Percentiles rank a stretch among this genome's conserved stretches.
phyloP scores from a whole-genome alignment of 768 basidiomycete species.

The Lactifluus volemus region DNA sequence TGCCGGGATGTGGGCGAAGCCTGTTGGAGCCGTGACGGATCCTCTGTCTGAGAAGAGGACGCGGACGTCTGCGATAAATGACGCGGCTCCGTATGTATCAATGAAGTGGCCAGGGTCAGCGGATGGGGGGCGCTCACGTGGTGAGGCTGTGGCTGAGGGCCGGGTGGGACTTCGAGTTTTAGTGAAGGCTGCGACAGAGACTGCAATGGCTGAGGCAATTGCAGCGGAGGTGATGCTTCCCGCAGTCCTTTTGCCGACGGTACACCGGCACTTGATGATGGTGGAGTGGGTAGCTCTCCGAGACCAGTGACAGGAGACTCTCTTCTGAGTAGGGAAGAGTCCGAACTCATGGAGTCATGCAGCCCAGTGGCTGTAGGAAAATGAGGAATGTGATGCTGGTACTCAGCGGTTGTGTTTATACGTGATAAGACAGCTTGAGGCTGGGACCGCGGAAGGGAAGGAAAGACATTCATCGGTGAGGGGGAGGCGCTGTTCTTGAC shows the following conservation, averaged over 20 bases:
- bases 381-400: slow-evolving; percentile 4
- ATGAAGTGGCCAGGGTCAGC: neutral
- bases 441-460: slow-evolving; percentile 8
- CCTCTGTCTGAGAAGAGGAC: slow-evolving; percentile 3
- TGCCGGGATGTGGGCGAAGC: slow-evolving; percentile 18
- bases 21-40: slow-evolving; percentile 3
- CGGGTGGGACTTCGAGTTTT: neutral
- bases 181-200: neutral
- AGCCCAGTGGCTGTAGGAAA: neutral
- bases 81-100: neutral
- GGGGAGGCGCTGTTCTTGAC: neutral
- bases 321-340: neutral
- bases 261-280: slow-evolving; percentile 16
- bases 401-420: neutral
- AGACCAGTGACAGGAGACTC: neutral
- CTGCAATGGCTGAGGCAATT: slow-evolving; percentile 3
- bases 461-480: neutral
- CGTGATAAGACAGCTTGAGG: slow-evolving; percentile 1
- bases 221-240: slow-evolving; percentile 7
- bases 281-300: slow-evolving; percentile 16
- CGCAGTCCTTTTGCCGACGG: slow-evolving; percentile 7
- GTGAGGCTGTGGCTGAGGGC: neutral
- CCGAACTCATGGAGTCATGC: neutral
- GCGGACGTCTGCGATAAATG: neutral
- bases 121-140: neutral